Evolutionary conservation across 495 filamentous ascomycete species (phyloP), one percentile per base, ranked within the genome.

Genomic region (Cetradonia linearis): DNA sequence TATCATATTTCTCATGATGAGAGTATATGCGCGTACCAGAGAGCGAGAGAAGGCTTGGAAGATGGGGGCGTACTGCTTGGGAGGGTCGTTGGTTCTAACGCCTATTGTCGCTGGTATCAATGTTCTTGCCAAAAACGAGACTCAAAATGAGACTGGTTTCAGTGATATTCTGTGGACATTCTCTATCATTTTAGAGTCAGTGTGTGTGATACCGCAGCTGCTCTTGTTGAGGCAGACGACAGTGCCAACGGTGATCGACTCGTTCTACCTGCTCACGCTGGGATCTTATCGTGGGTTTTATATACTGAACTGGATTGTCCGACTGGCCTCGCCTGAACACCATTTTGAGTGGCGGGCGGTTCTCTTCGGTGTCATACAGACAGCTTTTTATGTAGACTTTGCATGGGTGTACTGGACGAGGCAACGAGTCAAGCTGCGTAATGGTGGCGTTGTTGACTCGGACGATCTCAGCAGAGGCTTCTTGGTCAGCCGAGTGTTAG

Each of bases 371-470:
- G 74, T 95, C 62, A 75, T 97, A 30, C 94, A 98, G 73, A 96
- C 92, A 0, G 82, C 84, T 2, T 81, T 97, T 56, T 96, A 97
- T 70, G 68, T 91, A 63, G 94, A 98, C 70, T 98, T 98, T 69
- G 89, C 87, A 28, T 96, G 91, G 91, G 89, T 98, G 1, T 98
- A 98, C 75, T 96, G 86, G 74, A 85, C 85, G 5, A 79, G 93
- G 38, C 94, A 97, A 74, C 81, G 89, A 37, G 91, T 98, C 66
- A 96, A 96, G 81, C 84, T 98, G 5, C 81, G 93, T 48, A 84
- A 85, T 61, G 92, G 92, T 59, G 91, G 89, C 4, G 79, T 97
- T 20, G 88, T 98, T n/a, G 93, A 98, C 68, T 85, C 84, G 7
- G 92, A 96, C 48, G 93, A 98, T 70, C 78, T 92, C 56, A 76